A percentile compares a stretch with the other conserved stretches of the same genome.
These are phyloP conservation scores for Oemleria cerasiformis DNA, from an alignment of 306 rosid species.

Conservation along the genomic window DNA sequence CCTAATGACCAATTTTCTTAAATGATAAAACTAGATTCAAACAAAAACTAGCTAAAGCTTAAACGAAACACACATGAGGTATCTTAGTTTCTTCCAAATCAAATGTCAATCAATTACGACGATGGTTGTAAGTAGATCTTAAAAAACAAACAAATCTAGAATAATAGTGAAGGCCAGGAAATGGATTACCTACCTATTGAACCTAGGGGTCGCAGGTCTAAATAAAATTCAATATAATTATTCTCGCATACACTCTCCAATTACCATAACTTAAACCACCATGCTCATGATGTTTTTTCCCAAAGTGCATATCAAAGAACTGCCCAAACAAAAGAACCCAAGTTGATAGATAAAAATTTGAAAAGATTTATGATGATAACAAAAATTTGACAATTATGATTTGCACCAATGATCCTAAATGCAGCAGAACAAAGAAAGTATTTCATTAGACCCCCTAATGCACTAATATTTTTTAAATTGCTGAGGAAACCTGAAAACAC, in stretches of 20 bases:
- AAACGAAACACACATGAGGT: background rate
- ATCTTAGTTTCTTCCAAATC: background rate
- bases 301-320: background rate
- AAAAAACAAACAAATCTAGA: background rate
- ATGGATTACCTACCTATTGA: background rate
- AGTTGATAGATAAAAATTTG: background rate
- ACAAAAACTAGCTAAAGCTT: background rate
- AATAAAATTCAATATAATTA: background rate
- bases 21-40: too few species aligned
- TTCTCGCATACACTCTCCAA: background rate
- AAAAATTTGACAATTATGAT: background rate
- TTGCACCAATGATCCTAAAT: background rate
- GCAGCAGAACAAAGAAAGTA: background rate
- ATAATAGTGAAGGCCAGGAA: background rate
- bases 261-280: background rate
- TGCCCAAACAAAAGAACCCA: background rate
- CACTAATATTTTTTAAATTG: background rate
- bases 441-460: background rate
- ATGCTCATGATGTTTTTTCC: background rate
- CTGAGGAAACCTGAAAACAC: background rate
- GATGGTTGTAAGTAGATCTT: background rate
- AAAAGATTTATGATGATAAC: background rate
- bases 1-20: too few species aligned
- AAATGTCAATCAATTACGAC: background rate
- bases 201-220: background rate